Percentiles rank a stretch among this genome's conserved stretches.
These are phyloP conservation scores for Krasilnikovozyma curviuscula DNA, from an alignment of 768 basidiomycete species.

Conservation along the genomic window DNA sequence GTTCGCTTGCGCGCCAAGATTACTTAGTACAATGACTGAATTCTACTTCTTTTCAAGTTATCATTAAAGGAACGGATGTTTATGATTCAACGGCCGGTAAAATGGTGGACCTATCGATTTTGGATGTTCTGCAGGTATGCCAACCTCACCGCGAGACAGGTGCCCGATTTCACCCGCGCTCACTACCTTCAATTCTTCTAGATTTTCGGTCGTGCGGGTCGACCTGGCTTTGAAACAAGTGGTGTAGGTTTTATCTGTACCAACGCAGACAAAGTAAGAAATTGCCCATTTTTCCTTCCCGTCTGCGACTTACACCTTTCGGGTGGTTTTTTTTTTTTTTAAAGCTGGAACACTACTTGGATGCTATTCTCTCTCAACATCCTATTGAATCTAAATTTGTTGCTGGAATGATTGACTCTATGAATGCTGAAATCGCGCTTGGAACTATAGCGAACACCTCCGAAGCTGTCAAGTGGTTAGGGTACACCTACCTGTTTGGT, in stretches of 20 bases:
- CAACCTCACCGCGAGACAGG: neutral
- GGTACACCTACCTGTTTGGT: conserved; percentile 80
- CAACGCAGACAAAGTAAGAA: conserved; percentile 54
- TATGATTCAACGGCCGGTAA: conserved; percentile 79
- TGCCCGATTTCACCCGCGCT: neutral
- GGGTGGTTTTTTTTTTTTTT: neutral
- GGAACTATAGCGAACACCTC: conserved; percentile 73
- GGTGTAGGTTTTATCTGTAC: conserved; percentile 97
- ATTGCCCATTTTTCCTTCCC: neutral
- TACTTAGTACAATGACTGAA: neutral
- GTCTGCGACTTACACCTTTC: neutral
- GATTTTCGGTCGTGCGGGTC: conserved; percentile 89
- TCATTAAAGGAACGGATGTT: conserved; percentile 94
- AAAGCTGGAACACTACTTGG: conserved; percentile 59
- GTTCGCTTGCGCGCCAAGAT: conserved; percentile 11
- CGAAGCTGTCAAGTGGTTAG: conserved; percentile 85
- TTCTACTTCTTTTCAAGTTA: conserved; percentile 32
- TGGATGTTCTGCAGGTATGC: conserved; percentile 59
- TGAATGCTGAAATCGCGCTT: conserved; percentile 87
- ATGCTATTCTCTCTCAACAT: conserved; percentile 70
- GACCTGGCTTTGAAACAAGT: conserved; percentile 44
- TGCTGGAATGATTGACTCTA: conserved; percentile 63
- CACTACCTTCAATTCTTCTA: conserved; percentile 26
- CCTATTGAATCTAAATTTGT: conserved; percentile 92
- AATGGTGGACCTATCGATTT: conserved; percentile 76